Conservation (phyloP, 2,329 filamentous ascomycete species). For the Beauveria medogensis region DNA sequence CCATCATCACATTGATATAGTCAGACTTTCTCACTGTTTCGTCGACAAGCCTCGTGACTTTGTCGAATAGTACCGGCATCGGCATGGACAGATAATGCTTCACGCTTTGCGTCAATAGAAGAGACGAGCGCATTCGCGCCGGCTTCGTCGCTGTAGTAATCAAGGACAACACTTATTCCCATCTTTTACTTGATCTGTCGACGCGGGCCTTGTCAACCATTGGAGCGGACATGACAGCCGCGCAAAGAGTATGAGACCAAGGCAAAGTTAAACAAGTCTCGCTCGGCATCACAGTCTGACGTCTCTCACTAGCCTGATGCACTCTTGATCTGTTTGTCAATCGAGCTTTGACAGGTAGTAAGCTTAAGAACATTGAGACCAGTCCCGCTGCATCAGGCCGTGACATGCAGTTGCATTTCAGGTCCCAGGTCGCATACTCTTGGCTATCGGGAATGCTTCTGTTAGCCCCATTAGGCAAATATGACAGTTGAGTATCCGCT, state of each 20-base stretch:
- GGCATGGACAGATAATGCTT: constrained; percentile 47
- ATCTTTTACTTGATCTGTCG: constrained; percentile 44
- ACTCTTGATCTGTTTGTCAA: not conserved
- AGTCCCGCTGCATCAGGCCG: not conserved
- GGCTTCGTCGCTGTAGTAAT: constrained; percentile 39
- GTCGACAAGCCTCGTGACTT: constrained; percentile 41
- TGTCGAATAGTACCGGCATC: constrained; percentile 38
- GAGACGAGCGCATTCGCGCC: constrained; percentile 40
- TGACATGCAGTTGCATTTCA: not conserved
- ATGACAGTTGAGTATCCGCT: not conserved
- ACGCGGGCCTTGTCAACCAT: constrained; percentile 52
- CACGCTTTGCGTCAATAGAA: constrained; percentile 37
- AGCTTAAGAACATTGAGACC: not conserved
- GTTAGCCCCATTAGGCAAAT: not conserved
- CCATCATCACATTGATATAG: constrained; percentile 50
- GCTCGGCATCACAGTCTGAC: not conserved
- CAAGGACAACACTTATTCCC: constrained; percentile 52
- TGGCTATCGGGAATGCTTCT: not conserved
- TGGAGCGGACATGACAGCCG: constrained; percentile 16
- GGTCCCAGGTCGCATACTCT: not conserved
- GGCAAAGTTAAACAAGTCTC: not conserved
- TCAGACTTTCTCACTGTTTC: constrained; percentile 41
- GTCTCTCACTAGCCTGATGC: not conserved
- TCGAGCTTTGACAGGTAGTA: too few relatives aligned
- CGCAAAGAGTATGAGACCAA: not conserved